These are phyloP conservation scores for Crithidia acanthocephali DNA, from an alignment of 208 protist species.

Conservation along the genomic window DNA sequence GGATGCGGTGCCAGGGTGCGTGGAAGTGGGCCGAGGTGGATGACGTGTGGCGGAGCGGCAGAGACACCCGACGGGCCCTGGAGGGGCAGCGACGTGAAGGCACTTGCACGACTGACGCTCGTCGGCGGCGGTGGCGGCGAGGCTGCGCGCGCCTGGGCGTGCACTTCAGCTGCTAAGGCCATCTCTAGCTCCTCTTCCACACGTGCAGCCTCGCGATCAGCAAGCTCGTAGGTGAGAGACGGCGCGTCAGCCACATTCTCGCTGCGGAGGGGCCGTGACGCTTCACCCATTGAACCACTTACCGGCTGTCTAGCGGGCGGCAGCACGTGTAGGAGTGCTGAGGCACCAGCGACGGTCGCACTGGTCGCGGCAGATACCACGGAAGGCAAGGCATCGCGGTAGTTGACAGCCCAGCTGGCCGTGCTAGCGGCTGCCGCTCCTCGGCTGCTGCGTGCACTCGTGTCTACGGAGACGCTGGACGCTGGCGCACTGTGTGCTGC, in stretches of 20 bases:
- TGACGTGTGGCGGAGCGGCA: not conserved
- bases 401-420: not conserved
- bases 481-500: not conserved
- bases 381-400: constrained; percentile 15
- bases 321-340: constrained; percentile 6
- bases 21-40: constrained; percentile 4
- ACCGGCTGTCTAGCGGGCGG: not conserved
- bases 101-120: not conserved
- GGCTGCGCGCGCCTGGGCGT: too few relatives aligned
- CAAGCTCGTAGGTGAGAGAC: not conserved
- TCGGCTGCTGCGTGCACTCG: too few relatives aligned
- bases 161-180: not conserved
- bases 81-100: not conserved
- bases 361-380: constrained; percentile 2
- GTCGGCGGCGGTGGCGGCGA: not conserved
- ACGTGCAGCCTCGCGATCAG: constrained; percentile 1
- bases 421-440: not conserved
- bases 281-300: not conserved
- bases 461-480: too few relatives aligned
- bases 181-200: not conserved
- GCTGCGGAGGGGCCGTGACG: too few relatives aligned
- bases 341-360: not conserved
- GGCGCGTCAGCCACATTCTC: not conserved
- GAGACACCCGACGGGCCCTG: not conserved
- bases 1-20: constrained; percentile 3